Conservation (phyloP, 441 rosid species). For the Jatropha podagrica region DNA sequence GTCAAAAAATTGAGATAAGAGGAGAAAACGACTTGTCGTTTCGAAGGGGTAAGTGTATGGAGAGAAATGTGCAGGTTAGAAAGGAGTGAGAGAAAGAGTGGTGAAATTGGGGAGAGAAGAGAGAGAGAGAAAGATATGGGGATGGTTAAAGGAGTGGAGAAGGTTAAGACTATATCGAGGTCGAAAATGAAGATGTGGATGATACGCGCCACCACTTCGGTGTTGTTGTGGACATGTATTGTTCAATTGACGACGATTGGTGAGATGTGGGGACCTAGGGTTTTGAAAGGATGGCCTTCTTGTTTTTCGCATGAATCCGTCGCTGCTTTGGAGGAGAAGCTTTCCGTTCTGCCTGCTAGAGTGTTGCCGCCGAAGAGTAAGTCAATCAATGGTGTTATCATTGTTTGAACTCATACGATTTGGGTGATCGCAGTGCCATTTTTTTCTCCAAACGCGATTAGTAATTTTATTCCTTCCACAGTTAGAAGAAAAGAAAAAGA, state of each 20-base stretch:
- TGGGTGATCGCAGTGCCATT: background rate
- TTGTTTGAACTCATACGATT: background rate
- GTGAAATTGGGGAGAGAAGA: conserved; percentile 30
- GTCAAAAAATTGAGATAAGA: conserved; percentile 13
- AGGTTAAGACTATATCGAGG: conserved; percentile 31
- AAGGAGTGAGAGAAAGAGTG: conserved; percentile 26
- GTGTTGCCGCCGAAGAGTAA: conserved; percentile 79
- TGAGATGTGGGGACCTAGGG: conserved; percentile 85
- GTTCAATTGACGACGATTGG: conserved; percentile 86
- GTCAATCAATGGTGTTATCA: conserved; percentile 14
- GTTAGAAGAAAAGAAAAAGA: background rate
- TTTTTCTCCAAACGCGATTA: background rate
- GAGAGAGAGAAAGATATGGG: conserved; percentile 49
- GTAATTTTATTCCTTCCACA: background rate
- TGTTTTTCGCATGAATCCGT: conserved; percentile 56
- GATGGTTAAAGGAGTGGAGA: conserved; percentile 39
- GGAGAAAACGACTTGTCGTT: conserved; percentile 6
- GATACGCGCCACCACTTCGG: conserved; percentile 76
- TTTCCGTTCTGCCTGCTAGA: conserved; percentile 44
- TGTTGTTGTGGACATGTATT: conserved; percentile 92
- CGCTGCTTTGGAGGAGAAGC: conserved; percentile 37
- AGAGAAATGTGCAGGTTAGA: conserved; percentile 58
- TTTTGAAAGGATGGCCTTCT: conserved; percentile 82
- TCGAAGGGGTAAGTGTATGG: conserved; percentile 17
- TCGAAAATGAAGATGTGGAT: conserved; percentile 86